These are phyloP conservation scores for Sporothrix sp. DNA, from an alignment of 2,329 filamentous ascomycete species.

Conservation along the genomic window DNA sequence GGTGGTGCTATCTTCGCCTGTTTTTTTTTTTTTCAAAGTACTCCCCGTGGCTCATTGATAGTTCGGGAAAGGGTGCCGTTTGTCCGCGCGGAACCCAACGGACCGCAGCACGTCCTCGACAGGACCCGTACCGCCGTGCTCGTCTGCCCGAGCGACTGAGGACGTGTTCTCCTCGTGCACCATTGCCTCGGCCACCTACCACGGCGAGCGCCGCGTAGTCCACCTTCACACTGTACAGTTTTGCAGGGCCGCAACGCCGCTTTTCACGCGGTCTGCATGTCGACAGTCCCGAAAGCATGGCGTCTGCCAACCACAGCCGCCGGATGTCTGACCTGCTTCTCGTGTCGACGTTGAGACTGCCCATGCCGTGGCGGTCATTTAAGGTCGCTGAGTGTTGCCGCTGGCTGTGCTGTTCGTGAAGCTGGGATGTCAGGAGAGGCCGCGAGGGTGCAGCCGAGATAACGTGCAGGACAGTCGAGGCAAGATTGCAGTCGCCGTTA, in stretches of 20 bases:
- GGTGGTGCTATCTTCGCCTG: slow-evolving; percentile 22
- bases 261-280: too few species aligned
- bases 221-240: slow-evolving; percentile 26
- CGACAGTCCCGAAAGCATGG: too few species aligned
- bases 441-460: too few species aligned
- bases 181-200: slow-evolving; percentile 23
- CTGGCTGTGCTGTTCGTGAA: not conserved
- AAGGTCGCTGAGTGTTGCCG: slow-evolving; percentile 22
- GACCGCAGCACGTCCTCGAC: slow-evolving; percentile 28
- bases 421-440: too few species aligned
- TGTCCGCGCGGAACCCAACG: slow-evolving; percentile 25
- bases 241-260: too few species aligned
- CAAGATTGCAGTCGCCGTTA: too few species aligned
- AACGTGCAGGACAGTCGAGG: too few species aligned
- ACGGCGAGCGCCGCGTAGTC: slow-evolving; percentile 27
- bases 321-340: slow-evolving; percentile 8
- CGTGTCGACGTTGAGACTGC: slow-evolving; percentile 28
- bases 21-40: too few species aligned
- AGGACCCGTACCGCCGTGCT: slow-evolving; percentile 22
- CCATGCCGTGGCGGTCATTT: slow-evolving; percentile 21
- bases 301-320: too few species aligned
- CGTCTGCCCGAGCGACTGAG: slow-evolving; percentile 24
- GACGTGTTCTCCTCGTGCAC: too few species aligned
- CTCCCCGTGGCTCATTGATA: slow-evolving; percentile 11
- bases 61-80: slow-evolving; percentile 17